Conservation (phyloP, 768 basidiomycete species). For the Kwoniella dendrophila region DNA sequence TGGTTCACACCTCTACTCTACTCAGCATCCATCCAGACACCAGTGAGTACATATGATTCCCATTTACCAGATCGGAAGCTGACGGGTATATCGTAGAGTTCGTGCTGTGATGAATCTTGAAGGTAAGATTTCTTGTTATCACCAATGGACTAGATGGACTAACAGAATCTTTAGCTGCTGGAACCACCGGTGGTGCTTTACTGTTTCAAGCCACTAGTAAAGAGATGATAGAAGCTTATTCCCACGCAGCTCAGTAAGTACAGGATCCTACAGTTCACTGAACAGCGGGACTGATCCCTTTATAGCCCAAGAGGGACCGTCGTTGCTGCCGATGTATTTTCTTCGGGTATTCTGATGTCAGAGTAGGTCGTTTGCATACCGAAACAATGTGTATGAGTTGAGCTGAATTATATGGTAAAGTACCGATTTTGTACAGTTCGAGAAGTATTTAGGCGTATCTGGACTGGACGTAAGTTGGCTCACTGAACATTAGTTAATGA, state of each 20-base stretch:
- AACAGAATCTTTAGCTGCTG: slow-evolving; percentile 65
- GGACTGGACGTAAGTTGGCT: slow-evolving; percentile 74
- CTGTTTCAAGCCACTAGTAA: slow-evolving; percentile 95
- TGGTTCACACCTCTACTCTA: slow-evolving; percentile 88
- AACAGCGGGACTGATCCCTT: not conserved
- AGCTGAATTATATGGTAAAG: slow-evolving; percentile 56
- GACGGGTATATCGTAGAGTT: slow-evolving; percentile 61
- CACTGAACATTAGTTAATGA: not conserved
- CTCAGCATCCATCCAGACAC: slow-evolving; percentile 72
- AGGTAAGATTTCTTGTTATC: slow-evolving; percentile 59
- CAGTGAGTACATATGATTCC: slow-evolving; percentile 61
- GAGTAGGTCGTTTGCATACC: slow-evolving; percentile 63
- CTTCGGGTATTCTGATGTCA: slow-evolving; percentile 82
- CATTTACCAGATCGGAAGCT: not conserved
- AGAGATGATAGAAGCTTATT: slow-evolving; percentile 90
- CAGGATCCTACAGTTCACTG: not conserved
- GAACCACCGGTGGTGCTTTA: slow-evolving; percentile 80
- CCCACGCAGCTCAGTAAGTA: slow-evolving; percentile 72
- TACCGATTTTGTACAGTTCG: slow-evolving; percentile 95
- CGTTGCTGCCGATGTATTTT: slow-evolving; percentile 88
- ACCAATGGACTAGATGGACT: not conserved
- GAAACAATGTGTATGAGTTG: slow-evolving; percentile 39
- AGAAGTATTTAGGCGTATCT: slow-evolving; percentile 82
- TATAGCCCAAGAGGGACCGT: slow-evolving; percentile 78
- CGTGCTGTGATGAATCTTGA: slow-evolving; percentile 88